A percentile compares a stretch with the other conserved stretches of the same genome.
phyloP scores from a whole-genome alignment of 2,329 filamentous ascomycete genomes.

The Chaetomiaceae sp. region DNA sequence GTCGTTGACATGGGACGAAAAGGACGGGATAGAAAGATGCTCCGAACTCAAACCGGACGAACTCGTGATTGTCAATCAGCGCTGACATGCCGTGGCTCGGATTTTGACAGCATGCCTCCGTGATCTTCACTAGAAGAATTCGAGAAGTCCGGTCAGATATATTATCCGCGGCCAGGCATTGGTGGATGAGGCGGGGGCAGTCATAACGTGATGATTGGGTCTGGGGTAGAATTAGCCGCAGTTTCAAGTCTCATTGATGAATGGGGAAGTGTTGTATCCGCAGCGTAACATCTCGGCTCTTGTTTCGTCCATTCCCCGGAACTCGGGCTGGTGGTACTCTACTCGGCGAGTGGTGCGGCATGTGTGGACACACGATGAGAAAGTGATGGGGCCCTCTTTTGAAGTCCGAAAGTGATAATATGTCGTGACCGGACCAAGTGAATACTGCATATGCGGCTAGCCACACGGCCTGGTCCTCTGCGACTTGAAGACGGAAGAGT shows the following conservation, averaged over 20 bases:
- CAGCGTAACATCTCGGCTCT: slow-evolving; percentile 23
- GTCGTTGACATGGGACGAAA: slow-evolving; percentile 19
- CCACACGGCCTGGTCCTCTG: too few species aligned
- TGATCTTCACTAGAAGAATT: slow-evolving; percentile 26
- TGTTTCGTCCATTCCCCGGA: slow-evolving; percentile 16
- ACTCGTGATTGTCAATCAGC: slow-evolving; percentile 19
- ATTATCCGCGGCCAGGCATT: slow-evolving; percentile 23
- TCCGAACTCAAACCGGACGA: slow-evolving; percentile 8
- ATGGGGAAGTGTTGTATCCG: slow-evolving; percentile 18
- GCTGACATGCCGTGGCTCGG: slow-evolving; percentile 14
- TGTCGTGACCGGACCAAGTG: too few species aligned
- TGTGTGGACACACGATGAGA: not conserved
- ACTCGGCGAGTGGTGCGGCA: not conserved
- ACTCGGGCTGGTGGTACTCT: not conserved
- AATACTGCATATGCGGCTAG: too few species aligned
- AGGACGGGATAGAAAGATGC: slow-evolving; percentile 10
- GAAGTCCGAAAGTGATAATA: too few species aligned
- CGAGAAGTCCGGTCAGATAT: slow-evolving; percentile 25
- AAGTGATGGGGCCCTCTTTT: too few species aligned
- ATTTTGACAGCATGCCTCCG: slow-evolving; percentile 18
- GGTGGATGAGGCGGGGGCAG: slow-evolving; percentile 15
- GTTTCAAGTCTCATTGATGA: slow-evolving; percentile 25
- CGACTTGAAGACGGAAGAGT: too few species aligned
- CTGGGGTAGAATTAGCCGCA: slow-evolving; percentile 29
- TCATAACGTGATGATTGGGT: slow-evolving; percentile 16